Conservation (phyloP, 2,329 filamentous ascomycete species). For the Pseudogymnoascus sp. region DNA sequence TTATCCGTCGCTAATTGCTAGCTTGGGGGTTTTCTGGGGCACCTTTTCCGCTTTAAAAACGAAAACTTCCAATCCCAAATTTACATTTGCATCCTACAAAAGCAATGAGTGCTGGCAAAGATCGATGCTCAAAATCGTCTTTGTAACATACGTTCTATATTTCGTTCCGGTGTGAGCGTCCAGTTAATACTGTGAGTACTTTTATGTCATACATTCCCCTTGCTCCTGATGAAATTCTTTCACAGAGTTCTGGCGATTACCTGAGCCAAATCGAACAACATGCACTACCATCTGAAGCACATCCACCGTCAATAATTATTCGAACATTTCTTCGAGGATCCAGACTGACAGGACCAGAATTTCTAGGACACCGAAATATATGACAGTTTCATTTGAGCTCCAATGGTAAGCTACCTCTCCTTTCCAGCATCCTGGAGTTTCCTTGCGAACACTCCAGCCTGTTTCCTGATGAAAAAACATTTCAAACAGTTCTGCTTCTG, state of each 20-base stretch:
- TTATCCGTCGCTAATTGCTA: constrained; percentile 10
- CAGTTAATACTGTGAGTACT: constrained; percentile 11
- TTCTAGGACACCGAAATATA: neutral
- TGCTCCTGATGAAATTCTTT: constrained; percentile 29
- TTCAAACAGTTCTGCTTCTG: constrained; percentile 71
- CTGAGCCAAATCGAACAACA: constrained; percentile 43
- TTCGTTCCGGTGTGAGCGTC: neutral
- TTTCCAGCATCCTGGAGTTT: neutral
- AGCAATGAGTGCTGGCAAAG: neutral
- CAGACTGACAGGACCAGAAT: neutral
- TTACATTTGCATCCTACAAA: neutral
- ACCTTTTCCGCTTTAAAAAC: neutral
- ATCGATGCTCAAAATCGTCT: neutral
- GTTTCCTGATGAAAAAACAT: constrained; percentile 57
- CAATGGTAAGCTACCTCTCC: neutral
- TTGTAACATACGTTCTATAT: neutral
- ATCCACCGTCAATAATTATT: constrained; percentile 7
- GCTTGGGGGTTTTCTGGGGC: constrained; percentile 7
- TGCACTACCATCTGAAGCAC: constrained; percentile 70
- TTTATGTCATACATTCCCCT: constrained; percentile 12
- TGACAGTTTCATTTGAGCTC: neutral
- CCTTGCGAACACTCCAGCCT: neutral
- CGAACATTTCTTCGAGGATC: neutral
- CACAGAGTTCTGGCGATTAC: constrained; percentile 28
- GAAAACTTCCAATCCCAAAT: constrained; percentile 4